phyloP scores from a whole-genome alignment of 1,284 basidiomycete genomes.

The Cystobasidiaceae sp. region DNA sequence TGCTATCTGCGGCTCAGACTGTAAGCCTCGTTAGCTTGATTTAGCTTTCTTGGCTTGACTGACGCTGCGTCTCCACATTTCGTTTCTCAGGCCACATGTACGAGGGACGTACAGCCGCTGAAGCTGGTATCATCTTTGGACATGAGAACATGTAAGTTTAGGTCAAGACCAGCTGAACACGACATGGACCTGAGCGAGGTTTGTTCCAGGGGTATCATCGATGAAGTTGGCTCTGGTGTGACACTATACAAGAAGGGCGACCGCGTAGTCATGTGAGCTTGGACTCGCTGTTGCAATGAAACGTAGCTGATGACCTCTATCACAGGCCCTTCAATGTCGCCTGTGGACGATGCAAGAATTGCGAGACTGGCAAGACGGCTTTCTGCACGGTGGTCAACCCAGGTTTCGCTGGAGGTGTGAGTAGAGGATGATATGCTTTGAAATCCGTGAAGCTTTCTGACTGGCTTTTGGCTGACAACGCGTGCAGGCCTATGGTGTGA shows the following conservation, averaged over 20 bases:
- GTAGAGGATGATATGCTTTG: neutral
- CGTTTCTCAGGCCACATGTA: constrained; percentile 50
- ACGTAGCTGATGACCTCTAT: neutral
- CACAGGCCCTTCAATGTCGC: constrained; percentile 58
- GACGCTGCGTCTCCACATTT: neutral
- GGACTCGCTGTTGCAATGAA: neutral
- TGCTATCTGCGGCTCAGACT: constrained; percentile 48
- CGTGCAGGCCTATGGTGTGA: too few species aligned
- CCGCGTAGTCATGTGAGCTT: constrained; percentile 21
- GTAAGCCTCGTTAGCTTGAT: constrained; percentile 43
- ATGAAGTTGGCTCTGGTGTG: constrained; percentile 39
- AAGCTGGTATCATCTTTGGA: constrained; percentile 55
- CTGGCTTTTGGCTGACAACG: too few species aligned
- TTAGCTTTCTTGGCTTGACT: neutral
- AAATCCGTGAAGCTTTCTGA: neutral
- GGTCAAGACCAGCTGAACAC: neutral
- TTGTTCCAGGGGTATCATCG: constrained; percentile 49
- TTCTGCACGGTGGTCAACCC: constrained; percentile 57
- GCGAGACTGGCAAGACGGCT: constrained; percentile 53
- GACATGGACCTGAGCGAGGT: neutral
- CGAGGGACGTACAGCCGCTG: constrained; percentile 55
- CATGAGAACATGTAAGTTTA: constrained; percentile 53
- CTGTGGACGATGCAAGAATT: constrained; percentile 56
- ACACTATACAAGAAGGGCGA: constrained; percentile 36
- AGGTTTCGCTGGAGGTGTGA: constrained; percentile 51